phyloP scores from a whole-genome alignment of 345 rosid genomes.

The Ceriops zippeliana region DNA sequence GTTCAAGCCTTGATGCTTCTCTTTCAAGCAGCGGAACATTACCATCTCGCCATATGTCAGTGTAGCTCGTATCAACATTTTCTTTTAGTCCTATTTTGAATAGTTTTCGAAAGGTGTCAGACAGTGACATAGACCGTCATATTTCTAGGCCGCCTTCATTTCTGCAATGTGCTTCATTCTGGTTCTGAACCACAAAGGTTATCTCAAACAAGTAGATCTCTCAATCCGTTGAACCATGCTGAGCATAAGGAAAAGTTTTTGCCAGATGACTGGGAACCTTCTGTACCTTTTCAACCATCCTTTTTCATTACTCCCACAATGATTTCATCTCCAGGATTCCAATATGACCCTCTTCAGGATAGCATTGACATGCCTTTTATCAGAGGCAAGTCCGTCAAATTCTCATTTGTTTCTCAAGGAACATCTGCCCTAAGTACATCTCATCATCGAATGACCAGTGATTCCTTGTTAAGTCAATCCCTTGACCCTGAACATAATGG shows the following conservation, averaged over 20 bases:
- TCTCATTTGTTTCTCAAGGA: constrained; percentile 36
- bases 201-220: constrained; percentile 15
- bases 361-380: constrained; percentile 39
- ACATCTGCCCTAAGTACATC: constrained; percentile 28
- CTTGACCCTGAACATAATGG: constrained; percentile 33
- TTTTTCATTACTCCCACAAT: constrained; percentile 43
- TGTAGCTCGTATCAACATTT: constrained; percentile 34
- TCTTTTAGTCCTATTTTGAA: constrained; percentile 32
- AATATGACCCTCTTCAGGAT: constrained; percentile 63
- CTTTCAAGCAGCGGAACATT: constrained; percentile 14
- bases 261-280: constrained; percentile 82
- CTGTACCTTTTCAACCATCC: constrained; percentile 77
- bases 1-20: constrained; percentile 19
- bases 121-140: constrained; percentile 22
- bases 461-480: constrained; percentile 25
- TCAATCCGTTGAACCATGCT: constrained; percentile 20
- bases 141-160: constrained; percentile 36
- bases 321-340: constrained; percentile 48
- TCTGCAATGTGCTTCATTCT: constrained; percentile 34
- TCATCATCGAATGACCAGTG: constrained; percentile 31
- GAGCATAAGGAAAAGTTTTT: constrained; percentile 37
- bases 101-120: constrained; percentile 32
- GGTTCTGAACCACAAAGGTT: constrained; percentile 35
- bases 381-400: constrained; percentile 33
- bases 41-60: constrained; percentile 24